Evolutionary conservation across 345 rosid genomes (phyloP).

Genomic region (Boechera divaricarpa): DNA sequence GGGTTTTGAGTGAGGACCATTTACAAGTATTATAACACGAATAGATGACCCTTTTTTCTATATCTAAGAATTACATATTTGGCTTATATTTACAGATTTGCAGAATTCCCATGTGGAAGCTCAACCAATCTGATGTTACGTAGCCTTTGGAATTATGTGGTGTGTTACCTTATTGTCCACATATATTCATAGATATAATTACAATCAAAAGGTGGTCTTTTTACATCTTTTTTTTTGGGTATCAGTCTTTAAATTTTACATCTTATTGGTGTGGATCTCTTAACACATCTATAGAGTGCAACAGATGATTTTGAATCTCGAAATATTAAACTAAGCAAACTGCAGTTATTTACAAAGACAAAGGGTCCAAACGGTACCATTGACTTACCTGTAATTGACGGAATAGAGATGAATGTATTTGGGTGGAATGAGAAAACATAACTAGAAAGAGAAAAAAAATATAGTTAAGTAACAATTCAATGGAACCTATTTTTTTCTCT

Average conservation of each 20-base stretch:
- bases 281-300: not conserved
- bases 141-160: slow-evolving; percentile 27
- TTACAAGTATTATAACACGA: not conserved
- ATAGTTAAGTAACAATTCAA: not conserved
- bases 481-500: not conserved
- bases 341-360: not conserved
- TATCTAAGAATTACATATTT: not conserved
- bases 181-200: not conserved
- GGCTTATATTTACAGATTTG: not conserved
- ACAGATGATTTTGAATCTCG: not conserved
- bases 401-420: not conserved
- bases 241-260: not conserved
- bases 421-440: too few relatives aligned
- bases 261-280: slow-evolving; percentile 3
- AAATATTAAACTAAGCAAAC: not conserved
- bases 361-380: not conserved
- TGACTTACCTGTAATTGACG: not conserved
- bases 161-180: slow-evolving; percentile 35
- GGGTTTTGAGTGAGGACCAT: not conserved
- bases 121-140: slow-evolving; percentile 38
- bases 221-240: not conserved
- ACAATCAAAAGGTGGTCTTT: slow-evolving; percentile 15
- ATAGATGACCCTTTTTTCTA: not conserved
- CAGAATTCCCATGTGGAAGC: slow-evolving; percentile 39
- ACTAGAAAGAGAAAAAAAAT: too few relatives aligned